A percentile compares a stretch with the other conserved stretches of the same genome.
These are phyloP conservation scores for Hyaloscypha hepaticicola DNA, from an alignment of 495 filamentous ascomycete species.

Conservation along the genomic window DNA sequence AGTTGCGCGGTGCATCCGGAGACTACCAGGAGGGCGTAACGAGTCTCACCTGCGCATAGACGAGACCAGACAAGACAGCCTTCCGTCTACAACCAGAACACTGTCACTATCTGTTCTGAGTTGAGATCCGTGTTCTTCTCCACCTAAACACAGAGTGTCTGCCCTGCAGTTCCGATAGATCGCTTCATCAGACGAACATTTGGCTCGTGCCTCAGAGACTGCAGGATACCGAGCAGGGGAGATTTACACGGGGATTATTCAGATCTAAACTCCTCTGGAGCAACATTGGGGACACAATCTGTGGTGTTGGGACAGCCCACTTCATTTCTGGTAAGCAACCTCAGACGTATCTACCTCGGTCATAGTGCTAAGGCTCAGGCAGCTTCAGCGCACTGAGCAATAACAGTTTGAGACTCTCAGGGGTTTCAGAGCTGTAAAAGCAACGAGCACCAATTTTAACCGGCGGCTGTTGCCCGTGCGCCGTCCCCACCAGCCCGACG, in stretches of 20 bases:
- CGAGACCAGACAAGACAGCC: not conserved
- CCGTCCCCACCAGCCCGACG: conserved; percentile 20
- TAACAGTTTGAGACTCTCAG: conserved; percentile 16
- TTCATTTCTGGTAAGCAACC: not conserved
- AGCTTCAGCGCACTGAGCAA: conserved; percentile 7
- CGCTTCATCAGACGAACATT: conserved; percentile 32
- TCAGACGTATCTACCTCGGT: not conserved
- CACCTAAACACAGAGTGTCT: not conserved
- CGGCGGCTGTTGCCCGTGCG: conserved; percentile 29
- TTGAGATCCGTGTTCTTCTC: not conserved
- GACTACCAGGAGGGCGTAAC: not conserved
- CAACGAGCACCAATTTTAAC: conserved; percentile 24
- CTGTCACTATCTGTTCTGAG: not conserved
- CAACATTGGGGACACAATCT: conserved; percentile 1
- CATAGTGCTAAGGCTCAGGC: conserved; percentile 13
- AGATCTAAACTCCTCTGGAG: not conserved
- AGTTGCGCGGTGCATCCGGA: not conserved
- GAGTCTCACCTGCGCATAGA: not conserved
- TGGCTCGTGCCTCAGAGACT: conserved; percentile 34
- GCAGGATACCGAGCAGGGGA: conserved; percentile 21
- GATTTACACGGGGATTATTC: conserved; percentile 9
- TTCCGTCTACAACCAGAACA: not conserved
- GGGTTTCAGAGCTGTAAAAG: conserved; percentile 23
- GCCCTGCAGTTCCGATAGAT: conserved; percentile 23
- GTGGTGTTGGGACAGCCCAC: not conserved